phyloP scores from a whole-genome alignment of 441 rosid genomes.

The Jatropha podagrica region DNA sequence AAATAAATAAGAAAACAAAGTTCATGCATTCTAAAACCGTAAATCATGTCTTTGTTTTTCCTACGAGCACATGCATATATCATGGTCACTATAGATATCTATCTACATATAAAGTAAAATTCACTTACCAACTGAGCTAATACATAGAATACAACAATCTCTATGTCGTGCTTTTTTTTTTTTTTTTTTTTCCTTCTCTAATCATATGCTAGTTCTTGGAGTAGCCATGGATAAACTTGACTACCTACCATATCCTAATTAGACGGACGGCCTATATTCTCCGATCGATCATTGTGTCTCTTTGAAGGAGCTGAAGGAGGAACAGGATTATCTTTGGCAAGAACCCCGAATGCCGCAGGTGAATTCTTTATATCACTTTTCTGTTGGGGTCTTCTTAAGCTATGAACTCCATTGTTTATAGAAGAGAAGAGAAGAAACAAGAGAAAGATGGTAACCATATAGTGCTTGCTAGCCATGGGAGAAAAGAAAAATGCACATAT shows the following conservation, averaged over 20 bases:
- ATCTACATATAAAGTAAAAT: background rate
- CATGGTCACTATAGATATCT: background rate
- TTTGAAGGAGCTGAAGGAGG: constrained; percentile 58
- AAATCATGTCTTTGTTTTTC: background rate
- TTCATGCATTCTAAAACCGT: background rate
- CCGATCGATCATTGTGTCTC: constrained; percentile 32
- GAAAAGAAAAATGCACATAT: background rate
- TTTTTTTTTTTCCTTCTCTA: no score
- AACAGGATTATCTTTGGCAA: constrained; percentile 24
- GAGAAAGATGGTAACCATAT: constrained; percentile 22
- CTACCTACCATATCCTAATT: no score
- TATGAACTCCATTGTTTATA: constrained; percentile 22
- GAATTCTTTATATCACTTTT: background rate
- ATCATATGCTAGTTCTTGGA: no score
- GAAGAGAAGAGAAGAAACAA: constrained; percentile 27
- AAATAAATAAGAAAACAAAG: background rate
- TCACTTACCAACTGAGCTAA: no score
- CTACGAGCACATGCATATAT: background rate
- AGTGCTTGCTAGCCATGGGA: constrained; percentile 32
- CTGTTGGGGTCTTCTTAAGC: background rate
- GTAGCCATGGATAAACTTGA: no score
- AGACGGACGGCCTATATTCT: background rate
- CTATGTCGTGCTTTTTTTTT: no score
- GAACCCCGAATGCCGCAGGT: background rate
- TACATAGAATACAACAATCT: no score